Percentiles rank a stretch among this genome's conserved stretches.
phyloP scores from a whole-genome alignment of 495 filamentous ascomycete species.

The Chaetomium fimeti region DNA sequence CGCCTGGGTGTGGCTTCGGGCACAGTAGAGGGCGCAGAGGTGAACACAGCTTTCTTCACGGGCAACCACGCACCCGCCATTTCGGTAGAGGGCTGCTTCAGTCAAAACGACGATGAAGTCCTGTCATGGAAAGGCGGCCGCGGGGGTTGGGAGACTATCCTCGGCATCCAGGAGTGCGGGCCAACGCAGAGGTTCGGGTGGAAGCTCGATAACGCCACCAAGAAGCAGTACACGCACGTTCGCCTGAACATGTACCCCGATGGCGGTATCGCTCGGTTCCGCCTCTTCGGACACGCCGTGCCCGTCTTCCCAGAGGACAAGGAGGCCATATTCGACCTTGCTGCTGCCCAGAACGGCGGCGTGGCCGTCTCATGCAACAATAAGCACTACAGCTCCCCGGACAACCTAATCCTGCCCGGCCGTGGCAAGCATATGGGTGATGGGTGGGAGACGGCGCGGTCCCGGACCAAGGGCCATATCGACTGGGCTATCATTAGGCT shows the following conservation, averaged over 20 bases:
- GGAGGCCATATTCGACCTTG: conserved; percentile 72
- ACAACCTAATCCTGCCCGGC: conserved; percentile 81
- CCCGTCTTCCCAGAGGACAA: conserved; percentile 64
- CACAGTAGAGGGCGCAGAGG: conserved; percentile 72
- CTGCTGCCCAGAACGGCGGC: conserved; percentile 77
- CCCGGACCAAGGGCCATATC: conserved; percentile 69
- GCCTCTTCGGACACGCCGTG: conserved; percentile 75
- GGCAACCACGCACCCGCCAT: conserved; percentile 86
- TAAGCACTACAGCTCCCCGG: conserved; percentile 80
- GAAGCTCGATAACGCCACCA: conserved; percentile 59
- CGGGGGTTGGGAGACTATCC: conserved; percentile 70
- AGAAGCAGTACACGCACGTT: conserved; percentile 78
- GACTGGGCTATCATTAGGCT: conserved; percentile 85
- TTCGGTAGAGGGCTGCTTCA: conserved; percentile 75
- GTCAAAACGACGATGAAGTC: conserved; percentile 58
- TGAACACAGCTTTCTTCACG: conserved; percentile 83
- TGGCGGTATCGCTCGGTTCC: conserved; percentile 86
- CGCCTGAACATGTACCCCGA: conserved; percentile 89
- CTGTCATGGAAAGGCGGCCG: conserved; percentile 54
- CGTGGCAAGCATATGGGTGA: conserved; percentile 90
- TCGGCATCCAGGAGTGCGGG: conserved; percentile 68
- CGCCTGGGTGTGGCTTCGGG: conserved; percentile 76
- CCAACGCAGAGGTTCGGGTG: conserved; percentile 76
- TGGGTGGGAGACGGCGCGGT: conserved; percentile 90
- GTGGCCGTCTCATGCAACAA: conserved; percentile 74